A percentile compares a stretch with the other conserved stretches of the same genome.
Conservation (phyloP, 2,329 filamentous ascomycete genomes). For the Exophiala viscosa region DNA sequence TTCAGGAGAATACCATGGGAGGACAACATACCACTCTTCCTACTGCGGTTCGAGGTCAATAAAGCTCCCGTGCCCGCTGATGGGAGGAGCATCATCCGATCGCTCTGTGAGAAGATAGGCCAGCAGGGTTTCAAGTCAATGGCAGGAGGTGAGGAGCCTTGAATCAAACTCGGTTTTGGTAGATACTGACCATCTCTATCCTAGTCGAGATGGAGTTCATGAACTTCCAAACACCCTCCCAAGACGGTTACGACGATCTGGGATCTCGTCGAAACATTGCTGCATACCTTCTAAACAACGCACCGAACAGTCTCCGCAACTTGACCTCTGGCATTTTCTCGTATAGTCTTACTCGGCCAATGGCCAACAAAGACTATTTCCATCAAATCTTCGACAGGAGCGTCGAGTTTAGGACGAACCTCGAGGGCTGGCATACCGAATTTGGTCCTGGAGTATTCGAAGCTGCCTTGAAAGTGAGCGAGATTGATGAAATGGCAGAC, state of each 20-base stretch:
- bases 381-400: slow-evolving; percentile 3
- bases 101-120: neutral
- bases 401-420: neutral
- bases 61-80: slow-evolving; percentile 1
- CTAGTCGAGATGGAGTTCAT: slow-evolving; percentile 6
- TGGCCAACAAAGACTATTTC: slow-evolving; percentile 3
- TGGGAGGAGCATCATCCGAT: slow-evolving; percentile 1
- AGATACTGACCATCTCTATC: no score
- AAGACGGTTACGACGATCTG: slow-evolving; percentile 28
- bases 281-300: neutral
- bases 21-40: slow-evolving; percentile 6
- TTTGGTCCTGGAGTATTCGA: slow-evolving; percentile 6
- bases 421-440: slow-evolving; percentile 9
- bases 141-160: neutral
- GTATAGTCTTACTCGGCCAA: slow-evolving; percentile 2
- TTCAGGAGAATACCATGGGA: slow-evolving; percentile 10
- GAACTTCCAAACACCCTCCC: slow-evolving; percentile 31
- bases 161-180: no score
- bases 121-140: neutral
- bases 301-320: neutral
- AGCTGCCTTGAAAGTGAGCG: slow-evolving; percentile 3
- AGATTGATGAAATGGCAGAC: slow-evolving; percentile 5
- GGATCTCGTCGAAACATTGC: neutral
- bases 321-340: slow-evolving; percentile 6
- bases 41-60: neutral